phyloP scores from a whole-genome alignment of 345 rosid species.

The Populus simonii region DNA sequence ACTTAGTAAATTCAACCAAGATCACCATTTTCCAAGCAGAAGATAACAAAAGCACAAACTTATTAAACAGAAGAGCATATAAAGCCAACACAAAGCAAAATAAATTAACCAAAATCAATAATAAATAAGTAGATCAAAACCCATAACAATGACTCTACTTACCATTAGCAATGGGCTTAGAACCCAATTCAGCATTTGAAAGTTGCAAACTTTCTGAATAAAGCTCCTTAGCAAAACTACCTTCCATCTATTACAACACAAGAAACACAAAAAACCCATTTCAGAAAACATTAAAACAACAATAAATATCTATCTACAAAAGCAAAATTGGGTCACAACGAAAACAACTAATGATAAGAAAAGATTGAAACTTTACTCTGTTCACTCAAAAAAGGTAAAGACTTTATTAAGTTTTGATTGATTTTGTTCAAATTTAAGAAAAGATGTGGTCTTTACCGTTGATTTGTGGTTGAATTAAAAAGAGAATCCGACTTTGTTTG shows the following conservation, averaged over 20 bases:
- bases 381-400: background rate
- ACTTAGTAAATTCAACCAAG: background rate
- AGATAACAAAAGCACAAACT: background rate
- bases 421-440: background rate
- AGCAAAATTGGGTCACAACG: background rate
- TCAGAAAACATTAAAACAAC: background rate
- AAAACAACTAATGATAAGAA: background rate
- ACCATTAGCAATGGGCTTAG: slow-evolving; percentile 8
- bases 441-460: background rate
- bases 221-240: slow-evolving; percentile 47
- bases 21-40: background rate
- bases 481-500: background rate
- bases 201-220: slow-evolving; percentile 44
- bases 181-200: slow-evolving; percentile 26
- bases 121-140: background rate
- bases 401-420: background rate
- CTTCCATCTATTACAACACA: slow-evolving; percentile 33
- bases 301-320: background rate
- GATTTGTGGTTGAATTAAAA: background rate
- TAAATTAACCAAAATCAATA: background rate
- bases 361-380: background rate
- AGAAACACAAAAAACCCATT: background rate
- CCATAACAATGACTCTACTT: background rate
- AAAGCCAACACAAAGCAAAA: background rate
- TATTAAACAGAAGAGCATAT: background rate